Evolutionary conservation across 768 basidiomycete genomes (phyloP), one percentile per base, ranked within the genome.

Genomic region (Scleroderma bovista): DNA sequence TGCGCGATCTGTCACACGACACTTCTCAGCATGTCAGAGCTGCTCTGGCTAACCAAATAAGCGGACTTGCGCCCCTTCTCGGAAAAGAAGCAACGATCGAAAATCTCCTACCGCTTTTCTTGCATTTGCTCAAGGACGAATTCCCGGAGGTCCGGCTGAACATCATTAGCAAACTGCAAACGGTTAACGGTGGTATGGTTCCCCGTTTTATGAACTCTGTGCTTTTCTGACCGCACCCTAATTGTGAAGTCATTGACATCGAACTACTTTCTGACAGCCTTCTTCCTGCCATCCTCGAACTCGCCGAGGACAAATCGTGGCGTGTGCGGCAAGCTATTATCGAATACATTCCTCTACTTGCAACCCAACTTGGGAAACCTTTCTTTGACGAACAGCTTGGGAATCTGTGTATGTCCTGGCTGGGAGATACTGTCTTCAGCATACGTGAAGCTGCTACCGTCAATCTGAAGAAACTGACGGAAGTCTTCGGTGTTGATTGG

Each of bases 291-390:
- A 98, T 99, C 57, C 89, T 98, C 54, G 91, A 98, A 64, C 77
- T 99, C 31, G 96, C 96, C 8, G 95, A 98, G 69, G 96, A 99
- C 75, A 99, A 98, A 67, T 96, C 96, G 53, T 99, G 96, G 96
- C 88, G 96, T 24, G 95, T 99, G 17, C 87, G 96, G 58, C 96
- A 99, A 69, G 96, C 96, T 8, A 98, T 99, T 73, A 99, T 99
- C 69, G 96, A 98, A 70, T 97, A 99, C 72, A 89, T 99, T 59
- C 96, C 96, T n/a, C 81, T 98, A 19, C 86, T 99, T 41, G 94
- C 96, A 38, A 93, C 87, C n/a, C 96, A 99, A 66, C 80, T 99
- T 50, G 96, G 96, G 47, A 91, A 91, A 60, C 76, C 86, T 23
- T 98, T 98, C 73, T 99, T 99, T 66, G 94, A 99, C 68, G 96